A percentile compares a stretch with the other conserved stretches of the same genome.
phyloP scores from a whole-genome alignment of 805 yeast genomes.

The Ogataea methylovora region DNA sequence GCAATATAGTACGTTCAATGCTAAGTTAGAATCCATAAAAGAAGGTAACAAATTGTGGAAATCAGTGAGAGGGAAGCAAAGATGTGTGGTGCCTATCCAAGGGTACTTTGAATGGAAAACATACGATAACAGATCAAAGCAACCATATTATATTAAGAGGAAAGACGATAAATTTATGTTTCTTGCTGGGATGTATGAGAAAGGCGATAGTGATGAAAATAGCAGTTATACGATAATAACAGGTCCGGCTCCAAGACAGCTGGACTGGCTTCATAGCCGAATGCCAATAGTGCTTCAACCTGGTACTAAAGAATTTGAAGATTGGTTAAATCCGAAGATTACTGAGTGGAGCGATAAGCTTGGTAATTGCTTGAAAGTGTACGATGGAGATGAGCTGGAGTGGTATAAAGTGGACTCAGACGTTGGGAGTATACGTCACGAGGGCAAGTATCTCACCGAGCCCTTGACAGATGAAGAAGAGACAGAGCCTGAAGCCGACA shows the following conservation, averaged over 20 bases:
- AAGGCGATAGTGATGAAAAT: constrained; percentile 10
- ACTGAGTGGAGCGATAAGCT: constrained; percentile 32
- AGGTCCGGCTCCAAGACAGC: constrained; percentile 52
- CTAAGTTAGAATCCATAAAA: constrained; percentile 55
- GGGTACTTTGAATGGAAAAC: constrained; percentile 83
- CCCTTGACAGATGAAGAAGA: constrained; percentile 5
- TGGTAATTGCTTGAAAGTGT: constrained; percentile 31
- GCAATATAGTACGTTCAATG: constrained; percentile 51
- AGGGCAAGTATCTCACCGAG: constrained; percentile 33
- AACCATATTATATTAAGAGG: constrained; percentile 61
- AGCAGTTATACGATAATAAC: constrained; percentile 65
- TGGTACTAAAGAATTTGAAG: constrained; percentile 45
- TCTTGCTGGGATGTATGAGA: constrained; percentile 51
- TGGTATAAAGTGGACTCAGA: constrained; percentile 50
- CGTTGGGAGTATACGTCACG: constrained; percentile 55
- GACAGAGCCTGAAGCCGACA: neutral
- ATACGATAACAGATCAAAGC: constrained; percentile 28
- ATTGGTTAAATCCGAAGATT: constrained; percentile 50
- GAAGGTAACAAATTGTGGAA: constrained; percentile 52
- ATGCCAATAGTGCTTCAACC: constrained; percentile 72
- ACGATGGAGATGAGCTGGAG: constrained; percentile 30
- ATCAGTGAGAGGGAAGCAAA: constrained; percentile 31
- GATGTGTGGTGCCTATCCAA: constrained; percentile 73
- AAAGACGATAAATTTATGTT: constrained; percentile 47
- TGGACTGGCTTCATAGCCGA: constrained; percentile 66